Base-by-base conservation (phyloP, 352 stramenopile species). In the Phytophthora cryptogea region DNA sequence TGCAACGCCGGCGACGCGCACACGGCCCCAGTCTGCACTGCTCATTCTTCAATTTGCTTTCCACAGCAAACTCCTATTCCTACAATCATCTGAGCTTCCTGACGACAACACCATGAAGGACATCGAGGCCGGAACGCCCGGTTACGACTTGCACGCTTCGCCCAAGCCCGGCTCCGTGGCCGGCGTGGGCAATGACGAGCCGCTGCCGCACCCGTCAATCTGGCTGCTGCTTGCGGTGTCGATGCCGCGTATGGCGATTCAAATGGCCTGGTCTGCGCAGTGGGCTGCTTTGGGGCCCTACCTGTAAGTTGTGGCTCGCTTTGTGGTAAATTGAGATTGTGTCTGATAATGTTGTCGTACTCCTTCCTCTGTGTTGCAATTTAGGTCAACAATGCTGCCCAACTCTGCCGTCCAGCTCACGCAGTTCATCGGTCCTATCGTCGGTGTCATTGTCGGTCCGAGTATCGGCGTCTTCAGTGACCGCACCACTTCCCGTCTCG, bases 201-300 rank as follows among this genome's bases (percentile, higher is more conserved):
- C 48, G 32, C 5, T 83, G 8, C 8, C 55, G 39, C 54, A 69
- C 54, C 61, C 61, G 54, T 69, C 61, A 7, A 66, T 69, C 57
- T 59, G 60, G 60, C 23, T 68, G 46, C 32, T 68, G 17, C 46
- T 68, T 8, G 60, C 60, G 0, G 54, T 63, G 20, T 69, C 61
- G 23, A 69, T 69, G 54, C 61, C 61, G 16, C 61, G 61, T 65
- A 69, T 69, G 61, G 61, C 61, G 31, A 64, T 69, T 52, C 40
- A 69, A n/a, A 69, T 69, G 61, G 61, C 61, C 28, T 69, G 61
- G 61, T 69, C 61, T n/a, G 61, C 61, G 0, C 61, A 69, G 16
- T 69, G 61, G 61, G 61, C 61, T 4, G 74, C 70, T 44, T 35
- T 84, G n/a, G 71, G 71, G 1, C 74, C 74, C 4, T 76, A 78